Conservation (phyloP, 192 early-diverging fungal genomes). For the Umbelopsis ramanniana region DNA sequence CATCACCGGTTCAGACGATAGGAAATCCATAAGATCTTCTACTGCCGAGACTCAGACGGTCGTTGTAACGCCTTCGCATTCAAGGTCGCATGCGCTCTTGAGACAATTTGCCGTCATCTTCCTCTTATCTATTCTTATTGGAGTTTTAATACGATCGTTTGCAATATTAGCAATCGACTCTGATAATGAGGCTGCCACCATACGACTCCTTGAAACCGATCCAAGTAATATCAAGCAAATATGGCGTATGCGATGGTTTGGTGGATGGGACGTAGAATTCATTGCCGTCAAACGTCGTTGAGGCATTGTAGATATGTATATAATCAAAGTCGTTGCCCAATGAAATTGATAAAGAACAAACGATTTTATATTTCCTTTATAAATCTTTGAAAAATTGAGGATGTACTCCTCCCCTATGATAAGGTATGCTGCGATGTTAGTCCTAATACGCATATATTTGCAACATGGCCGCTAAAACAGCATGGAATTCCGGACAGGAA, state of each 20-base stretch:
- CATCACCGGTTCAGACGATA: neutral
- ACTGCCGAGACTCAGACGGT: neutral
- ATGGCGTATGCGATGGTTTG: constrained; percentile 22
- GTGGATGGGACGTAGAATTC: constrained; percentile 14
- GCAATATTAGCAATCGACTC: constrained; percentile 14
- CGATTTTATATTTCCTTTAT: too few relatives aligned
- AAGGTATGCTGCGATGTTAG: too few relatives aligned
- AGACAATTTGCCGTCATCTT: constrained; percentile 8
- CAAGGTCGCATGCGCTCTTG: constrained; percentile 8
- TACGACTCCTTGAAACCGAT: neutral
- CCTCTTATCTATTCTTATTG: neutral
- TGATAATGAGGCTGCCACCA: constrained; percentile 1
- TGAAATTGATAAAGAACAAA: too few relatives aligned
- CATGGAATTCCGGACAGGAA: too few relatives aligned
- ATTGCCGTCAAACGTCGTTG: constrained; percentile 12
- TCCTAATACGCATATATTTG: too few relatives aligned
- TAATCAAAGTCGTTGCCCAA: neutral
- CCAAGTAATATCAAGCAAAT: constrained; percentile 16
- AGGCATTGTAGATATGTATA: constrained; percentile 21
- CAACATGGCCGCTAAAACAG: too few relatives aligned
- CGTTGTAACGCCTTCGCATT: constrained; percentile 9
- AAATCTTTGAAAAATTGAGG: too few relatives aligned
- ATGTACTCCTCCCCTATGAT: too few relatives aligned
- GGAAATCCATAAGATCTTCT: neutral
- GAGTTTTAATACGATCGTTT: neutral